A percentile compares a stretch with the other conserved stretches of the same genome.
Conservation (phyloP, 768 basidiomycete genomes). For the Tephrocybe sp. region DNA sequence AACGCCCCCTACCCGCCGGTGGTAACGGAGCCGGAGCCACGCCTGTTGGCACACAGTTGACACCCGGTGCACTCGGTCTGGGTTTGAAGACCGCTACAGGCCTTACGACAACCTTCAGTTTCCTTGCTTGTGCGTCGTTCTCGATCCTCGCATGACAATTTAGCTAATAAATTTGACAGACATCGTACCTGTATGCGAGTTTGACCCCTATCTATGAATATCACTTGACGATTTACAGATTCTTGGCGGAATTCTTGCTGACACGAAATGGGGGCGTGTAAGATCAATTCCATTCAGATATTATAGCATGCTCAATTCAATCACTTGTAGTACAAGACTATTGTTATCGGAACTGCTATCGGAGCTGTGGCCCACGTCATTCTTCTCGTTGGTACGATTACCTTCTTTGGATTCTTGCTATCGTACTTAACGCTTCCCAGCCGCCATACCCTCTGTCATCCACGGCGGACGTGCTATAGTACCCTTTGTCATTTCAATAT, state of each 20-base stretch:
- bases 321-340: constrained; percentile 31
- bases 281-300: background rate
- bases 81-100: constrained; percentile 26
- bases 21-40: constrained; percentile 29
- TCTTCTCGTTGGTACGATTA: constrained; percentile 12
- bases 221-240: constrained; percentile 18
- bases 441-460: constrained; percentile 13
- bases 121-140: constrained; percentile 22
- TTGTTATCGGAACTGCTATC: constrained; percentile 28
- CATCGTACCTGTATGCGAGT: constrained; percentile 9
- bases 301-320: background rate
- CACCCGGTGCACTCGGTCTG: constrained; percentile 25
- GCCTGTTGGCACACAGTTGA: constrained; percentile 22
- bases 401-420: background rate
- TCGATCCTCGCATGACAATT: background rate
- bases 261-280: constrained; percentile 37
- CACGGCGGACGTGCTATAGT: constrained; percentile 16
- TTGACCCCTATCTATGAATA: background rate
- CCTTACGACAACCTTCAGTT: constrained; percentile 25
- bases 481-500: constrained; percentile 14
- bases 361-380: constrained; percentile 23
- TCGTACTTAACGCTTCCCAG: background rate
- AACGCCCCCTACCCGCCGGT: constrained; percentile 24
- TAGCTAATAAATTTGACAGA: background rate
- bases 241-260: constrained; percentile 36